phyloP scores from a whole-genome alignment of 225 moss, liverwort and hornwort genomes.

The Bryoerythrophyllum caledonicum region DNA sequence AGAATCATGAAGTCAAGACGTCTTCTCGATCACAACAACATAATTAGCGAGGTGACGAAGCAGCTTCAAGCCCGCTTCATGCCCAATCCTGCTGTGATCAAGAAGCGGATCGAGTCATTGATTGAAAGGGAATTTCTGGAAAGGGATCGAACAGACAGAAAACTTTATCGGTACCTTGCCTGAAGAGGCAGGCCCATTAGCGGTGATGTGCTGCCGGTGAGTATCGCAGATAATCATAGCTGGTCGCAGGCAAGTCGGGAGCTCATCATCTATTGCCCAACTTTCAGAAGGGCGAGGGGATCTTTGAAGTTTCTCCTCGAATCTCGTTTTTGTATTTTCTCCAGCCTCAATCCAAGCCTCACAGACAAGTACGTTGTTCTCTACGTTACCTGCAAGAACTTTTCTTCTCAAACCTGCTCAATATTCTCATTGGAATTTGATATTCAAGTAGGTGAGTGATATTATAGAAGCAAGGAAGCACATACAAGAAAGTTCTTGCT shows the following conservation, averaged over 20 bases:
- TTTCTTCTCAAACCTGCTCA: constrained; percentile 28
- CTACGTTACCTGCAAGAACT: constrained; percentile 24
- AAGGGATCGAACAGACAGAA: constrained; percentile 63
- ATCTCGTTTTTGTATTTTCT: constrained; percentile 40
- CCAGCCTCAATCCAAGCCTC: constrained; percentile 37
- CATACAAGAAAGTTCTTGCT: constrained; percentile 26
- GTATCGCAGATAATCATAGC: constrained; percentile 10
- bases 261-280: constrained; percentile 34
- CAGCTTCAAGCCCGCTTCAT: constrained; percentile 67
- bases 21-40: constrained; percentile 66
- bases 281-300: constrained; percentile 32
- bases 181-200: constrained; percentile 33
- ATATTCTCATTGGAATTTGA: constrained; percentile 35
- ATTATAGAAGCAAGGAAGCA: constrained; percentile 34
- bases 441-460: constrained; percentile 39
- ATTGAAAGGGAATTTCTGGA: constrained; percentile 71
- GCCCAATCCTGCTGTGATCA: constrained; percentile 71
- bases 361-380: constrained; percentile 27
- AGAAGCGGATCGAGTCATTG: constrained; percentile 64
- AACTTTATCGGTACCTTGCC: constrained; percentile 65
- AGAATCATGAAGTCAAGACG: constrained; percentile 72
- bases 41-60: constrained; percentile 67
- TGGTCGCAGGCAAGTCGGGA: constrained; percentile 22
- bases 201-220: constrained; percentile 30
- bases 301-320: constrained; percentile 27